Evolutionary conservation across 352 stramenopile species (phyloP).

Genomic region (Globisporangium paroecandrum): DNA sequence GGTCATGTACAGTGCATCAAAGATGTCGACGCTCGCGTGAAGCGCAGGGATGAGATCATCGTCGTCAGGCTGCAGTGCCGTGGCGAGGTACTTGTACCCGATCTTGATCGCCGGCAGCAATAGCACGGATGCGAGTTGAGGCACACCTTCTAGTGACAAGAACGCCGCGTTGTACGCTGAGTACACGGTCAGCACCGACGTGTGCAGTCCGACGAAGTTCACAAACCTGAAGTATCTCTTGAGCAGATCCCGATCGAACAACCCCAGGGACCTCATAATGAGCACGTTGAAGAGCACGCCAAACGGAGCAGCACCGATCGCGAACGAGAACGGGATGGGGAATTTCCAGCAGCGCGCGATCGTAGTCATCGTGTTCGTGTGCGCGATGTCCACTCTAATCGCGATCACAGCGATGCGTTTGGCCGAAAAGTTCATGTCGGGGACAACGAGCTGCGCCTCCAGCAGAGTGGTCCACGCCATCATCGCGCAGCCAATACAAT

Average conservation of each 20-base stretch:
- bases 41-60: background rate
- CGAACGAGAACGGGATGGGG: background rate
- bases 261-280: background rate
- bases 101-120: slow-evolving; percentile 3
- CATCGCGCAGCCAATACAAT: background rate
- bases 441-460: background rate
- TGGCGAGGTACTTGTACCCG: background rate
- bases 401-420: too few relatives aligned
- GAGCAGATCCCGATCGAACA: background rate
- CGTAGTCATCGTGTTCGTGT: too few relatives aligned
- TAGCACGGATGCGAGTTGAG: slow-evolving; percentile 5
- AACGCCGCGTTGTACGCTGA: slow-evolving; percentile 3
- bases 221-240: background rate
- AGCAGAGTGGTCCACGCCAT: background rate
- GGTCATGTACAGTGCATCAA: background rate
- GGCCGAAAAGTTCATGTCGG: background rate
- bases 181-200: background rate
- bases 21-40: background rate
- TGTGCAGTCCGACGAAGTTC: background rate
- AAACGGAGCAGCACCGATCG: background rate
- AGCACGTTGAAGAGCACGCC: background rate
- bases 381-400: too few relatives aligned
- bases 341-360: background rate
- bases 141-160: background rate
- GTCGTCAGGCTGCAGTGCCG: background rate